Evolutionary conservation across 1,139 yeast genomes (phyloP).

Genomic region (Lodderomyces margitis): DNA sequence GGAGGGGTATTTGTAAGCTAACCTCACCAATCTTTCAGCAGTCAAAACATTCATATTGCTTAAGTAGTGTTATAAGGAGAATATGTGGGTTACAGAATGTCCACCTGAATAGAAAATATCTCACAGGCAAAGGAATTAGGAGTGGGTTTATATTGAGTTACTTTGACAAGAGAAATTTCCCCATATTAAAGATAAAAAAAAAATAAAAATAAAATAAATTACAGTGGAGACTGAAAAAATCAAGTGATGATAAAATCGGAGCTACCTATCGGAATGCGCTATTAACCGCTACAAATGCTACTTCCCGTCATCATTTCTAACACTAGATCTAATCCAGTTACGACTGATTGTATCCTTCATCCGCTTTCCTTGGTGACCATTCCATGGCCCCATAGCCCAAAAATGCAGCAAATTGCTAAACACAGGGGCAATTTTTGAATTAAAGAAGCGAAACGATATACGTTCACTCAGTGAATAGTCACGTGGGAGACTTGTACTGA

Average conservation of each 20-base stretch:
- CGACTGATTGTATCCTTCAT: constrained; percentile 53
- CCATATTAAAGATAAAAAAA: background rate
- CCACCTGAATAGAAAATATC: too few species aligned
- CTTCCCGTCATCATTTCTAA: constrained; percentile 7
- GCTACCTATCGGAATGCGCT: background rate
- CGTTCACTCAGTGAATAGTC: constrained; percentile 23
- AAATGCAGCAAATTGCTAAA: constrained; percentile 50
- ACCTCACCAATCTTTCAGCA: constrained; percentile 57
- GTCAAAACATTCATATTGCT: constrained; percentile 38
- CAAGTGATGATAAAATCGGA: background rate
- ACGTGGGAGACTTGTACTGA: constrained; percentile 22
- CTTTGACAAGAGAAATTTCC: background rate
- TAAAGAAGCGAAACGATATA: constrained; percentile 30
- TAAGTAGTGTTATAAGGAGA: background rate
- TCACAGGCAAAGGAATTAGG: background rate
- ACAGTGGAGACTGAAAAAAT: too few species aligned
- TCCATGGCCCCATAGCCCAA: constrained; percentile 70
- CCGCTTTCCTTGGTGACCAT: constrained; percentile 39
- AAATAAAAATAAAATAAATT: too few species aligned
- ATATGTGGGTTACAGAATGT: too few species aligned
- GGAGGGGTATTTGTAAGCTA: constrained; percentile 53
- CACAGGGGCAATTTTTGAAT: constrained; percentile 42
- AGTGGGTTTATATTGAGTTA: too few species aligned
- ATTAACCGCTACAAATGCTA: background rate
- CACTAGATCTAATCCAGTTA: constrained; percentile 23